Percentiles rank a stretch among this genome's conserved stretches.
Conservation (phyloP, 2,329 filamentous ascomycete species). For the Fusarium caatingaense region DNA sequence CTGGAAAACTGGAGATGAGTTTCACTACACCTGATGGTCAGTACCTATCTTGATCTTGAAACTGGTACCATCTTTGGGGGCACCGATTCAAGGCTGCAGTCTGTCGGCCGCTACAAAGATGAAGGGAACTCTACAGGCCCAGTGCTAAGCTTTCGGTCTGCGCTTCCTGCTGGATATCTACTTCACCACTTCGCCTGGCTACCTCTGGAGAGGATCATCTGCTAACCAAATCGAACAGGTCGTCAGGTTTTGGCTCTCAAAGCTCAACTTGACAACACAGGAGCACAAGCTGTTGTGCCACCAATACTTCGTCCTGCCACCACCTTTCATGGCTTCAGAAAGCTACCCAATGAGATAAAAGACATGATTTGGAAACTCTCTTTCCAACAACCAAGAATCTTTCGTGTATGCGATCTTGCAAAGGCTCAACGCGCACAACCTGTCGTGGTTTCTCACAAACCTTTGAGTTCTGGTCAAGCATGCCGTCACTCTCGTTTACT, state of each 20-base stretch:
- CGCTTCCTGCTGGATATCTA: background rate
- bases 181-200: background rate
- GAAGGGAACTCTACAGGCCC: background rate
- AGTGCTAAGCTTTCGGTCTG: background rate
- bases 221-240: background rate
- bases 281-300: background rate
- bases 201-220: no score
- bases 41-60: background rate
- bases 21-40: background rate
- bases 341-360: background rate
- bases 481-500: background rate
- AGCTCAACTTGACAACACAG: background rate
- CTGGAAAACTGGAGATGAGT: background rate
- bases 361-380: background rate
- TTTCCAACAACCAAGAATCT: background rate
- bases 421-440: background rate
- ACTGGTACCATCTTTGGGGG: background rate
- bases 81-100: background rate
- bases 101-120: background rate
- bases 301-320: background rate
- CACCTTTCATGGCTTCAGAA: constrained; percentile 2
- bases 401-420: background rate
- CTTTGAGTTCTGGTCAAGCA: background rate
- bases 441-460: background rate
- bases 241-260: background rate